Base-by-base conservation (phyloP, 2,329 filamentous ascomycete species). In the Teratosphaeria nubilosa region DNA sequence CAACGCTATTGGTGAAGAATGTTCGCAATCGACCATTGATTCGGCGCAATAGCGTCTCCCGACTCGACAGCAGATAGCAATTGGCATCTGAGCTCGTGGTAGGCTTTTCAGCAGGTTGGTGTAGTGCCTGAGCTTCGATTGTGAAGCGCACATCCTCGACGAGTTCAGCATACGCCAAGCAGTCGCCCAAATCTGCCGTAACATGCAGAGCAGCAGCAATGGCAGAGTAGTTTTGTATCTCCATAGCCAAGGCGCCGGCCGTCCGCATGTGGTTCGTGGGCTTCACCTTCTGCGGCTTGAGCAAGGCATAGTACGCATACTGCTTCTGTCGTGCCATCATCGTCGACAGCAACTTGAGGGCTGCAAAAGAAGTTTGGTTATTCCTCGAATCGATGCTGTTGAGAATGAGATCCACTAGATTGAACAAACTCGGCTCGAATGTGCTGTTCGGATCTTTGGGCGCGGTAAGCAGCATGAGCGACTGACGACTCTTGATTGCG, bases 1-100 rank as follows among this genome's bases (percentile, higher is more conserved):
- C 90, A 2, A 97, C 85, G 2, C 90, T 86, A 66, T 99, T 99
- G 5, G 89, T 81, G 65, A 96, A 90, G 68, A 97, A 99, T 0
- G 81, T 86, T 51, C 86, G 81, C 11, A 99, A 74, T 7, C 92
- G 79, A 51, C 69, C 70, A n/a, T 79, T 60, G 20, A 86, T 66
- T 22, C 78, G 76, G 54, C 73, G 74, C 56, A 84, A 73, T 6
- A 85, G 75, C 7, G 78, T 75, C 64, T 84, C 82, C 24, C 22
- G 14, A 14, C 9, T 24, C 4, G 25, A 31, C 20, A 51, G 16
- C 30, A 60, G 57, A 7, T 72, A 58, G 20, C 55, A 50, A 27
- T 64, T 62, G 6, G 50, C 54, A 48, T 22, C 20, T 22, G 41
- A 20, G 20, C 20, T 22, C 9, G 10, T 22, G 16, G 41, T 48